Conservation (phyloP, 1,284 basidiomycete species). For the Ceratobasidium sp. region DNA sequence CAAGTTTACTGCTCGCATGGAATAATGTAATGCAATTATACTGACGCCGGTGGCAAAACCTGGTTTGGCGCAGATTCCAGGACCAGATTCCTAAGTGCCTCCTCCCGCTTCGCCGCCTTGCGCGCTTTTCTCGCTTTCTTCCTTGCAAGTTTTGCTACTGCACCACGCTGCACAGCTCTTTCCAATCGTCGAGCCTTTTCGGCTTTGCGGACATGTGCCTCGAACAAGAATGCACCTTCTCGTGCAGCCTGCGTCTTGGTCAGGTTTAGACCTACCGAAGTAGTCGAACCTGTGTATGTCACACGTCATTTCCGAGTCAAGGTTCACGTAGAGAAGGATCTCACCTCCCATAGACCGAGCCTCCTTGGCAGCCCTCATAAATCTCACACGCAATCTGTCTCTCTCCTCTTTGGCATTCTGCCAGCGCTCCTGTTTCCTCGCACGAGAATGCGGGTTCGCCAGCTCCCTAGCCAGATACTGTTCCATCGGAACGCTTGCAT, state of each 20-base stretch:
- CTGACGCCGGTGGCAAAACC: conserved; percentile 63
- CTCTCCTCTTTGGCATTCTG: conserved; percentile 62
- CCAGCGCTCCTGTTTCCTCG: conserved; percentile 82
- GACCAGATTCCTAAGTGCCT: conserved; percentile 69
- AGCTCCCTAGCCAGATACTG: conserved; percentile 73
- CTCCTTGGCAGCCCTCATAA: conserved; percentile 67
- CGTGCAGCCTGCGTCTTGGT: conserved; percentile 64
- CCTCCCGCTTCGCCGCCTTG: conserved; percentile 49
- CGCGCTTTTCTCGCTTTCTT: conserved; percentile 58
- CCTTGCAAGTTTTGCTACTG: conserved; percentile 71
- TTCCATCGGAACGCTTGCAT: conserved; percentile 66
- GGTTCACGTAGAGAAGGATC: neutral
- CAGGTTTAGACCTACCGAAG: conserved; percentile 23
- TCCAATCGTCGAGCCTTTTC: conserved; percentile 69
- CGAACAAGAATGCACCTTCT: conserved; percentile 80
- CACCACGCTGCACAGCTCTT: conserved; percentile 60
- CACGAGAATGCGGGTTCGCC: conserved; percentile 80
- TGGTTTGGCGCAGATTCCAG: conserved; percentile 75
- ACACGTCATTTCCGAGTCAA: neutral
- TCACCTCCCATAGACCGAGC: conserved; percentile 38
- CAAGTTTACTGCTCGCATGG: neutral
- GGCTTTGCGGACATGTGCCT: conserved; percentile 68
- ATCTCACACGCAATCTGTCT: conserved; percentile 62
- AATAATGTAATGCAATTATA: neutral
- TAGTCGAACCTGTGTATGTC: conserved; percentile 4